Base-by-base conservation (phyloP, 345 rosid species). In the Atalantia buxifolia region DNA sequence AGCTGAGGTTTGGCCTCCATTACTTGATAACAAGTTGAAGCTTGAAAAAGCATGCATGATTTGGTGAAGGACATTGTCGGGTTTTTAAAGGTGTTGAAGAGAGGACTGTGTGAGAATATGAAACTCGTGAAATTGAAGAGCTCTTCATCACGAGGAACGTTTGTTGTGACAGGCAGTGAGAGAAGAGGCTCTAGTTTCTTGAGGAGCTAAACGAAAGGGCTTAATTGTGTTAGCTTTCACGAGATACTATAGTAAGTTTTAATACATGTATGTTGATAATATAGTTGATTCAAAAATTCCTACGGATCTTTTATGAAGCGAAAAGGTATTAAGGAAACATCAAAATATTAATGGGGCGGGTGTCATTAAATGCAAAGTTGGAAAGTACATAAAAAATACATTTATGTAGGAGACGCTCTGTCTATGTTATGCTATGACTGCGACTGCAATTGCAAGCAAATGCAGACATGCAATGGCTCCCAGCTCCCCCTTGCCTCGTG, bases 101-200 rank as follows among this genome's bases (percentile, higher is more conserved):
- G 40, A 79, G 75, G 65, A 73, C 76, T 71, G 85, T 76, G 79
- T 27, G 75, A 79, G 91, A 88, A 83, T 85, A 87, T 81, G 97
- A 89, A 91, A 90, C 98, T 92, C 98, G 97, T 94, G 98, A 92
- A 89, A 85, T 71, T 64, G 78, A 84, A 92, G 92, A 90, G 98
- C 97, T 92, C 94, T 90, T 78, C 92, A 82, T 95, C 98, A 95
- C 98, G 98, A 83, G 97, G 86, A 89, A 91, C 88, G 80, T 87
- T 89, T 92, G 94, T 77, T 77, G 77, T 75, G 75, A 66, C 88
- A 86, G 88, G 71, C 63, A 19, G 55, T 63, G 83, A 84, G 82
- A 71, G 33, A 72, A 28, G 55, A 69, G 55, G 84, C 79, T 48
- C 48, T 81, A 53, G 70, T 63, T 79, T 57, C 22, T 55, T 63